A percentile compares a stretch with the other conserved stretches of the same genome.
These are phyloP conservation scores for Calycina herbarum DNA, from an alignment of 2,329 filamentous ascomycete genomes.

Conservation along the genomic window DNA sequence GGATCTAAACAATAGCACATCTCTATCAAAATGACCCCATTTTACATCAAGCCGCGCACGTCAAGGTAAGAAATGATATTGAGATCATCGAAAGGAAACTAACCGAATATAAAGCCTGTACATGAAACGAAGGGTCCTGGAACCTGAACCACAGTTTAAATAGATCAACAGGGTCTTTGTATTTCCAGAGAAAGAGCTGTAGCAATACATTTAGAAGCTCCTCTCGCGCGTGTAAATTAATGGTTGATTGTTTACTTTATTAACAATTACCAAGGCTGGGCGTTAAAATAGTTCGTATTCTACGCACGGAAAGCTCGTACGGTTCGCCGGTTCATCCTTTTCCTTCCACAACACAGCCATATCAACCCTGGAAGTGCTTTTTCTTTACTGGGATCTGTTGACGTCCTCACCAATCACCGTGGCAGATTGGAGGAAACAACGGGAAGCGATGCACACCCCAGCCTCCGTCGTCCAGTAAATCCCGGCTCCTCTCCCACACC, in stretches of 20 bases:
- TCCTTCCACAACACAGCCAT: background rate
- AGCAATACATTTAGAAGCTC: background rate
- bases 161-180: background rate
- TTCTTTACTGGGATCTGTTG: background rate
- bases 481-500: background rate
- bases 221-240: background rate
- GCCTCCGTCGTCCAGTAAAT: background rate
- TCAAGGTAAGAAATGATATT: slow-evolving; percentile 1
- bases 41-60: background rate
- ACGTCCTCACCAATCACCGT: background rate
- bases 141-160: background rate
- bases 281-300: background rate
- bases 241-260: background rate
- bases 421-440: background rate
- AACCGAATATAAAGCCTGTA: background rate
- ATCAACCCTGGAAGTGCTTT: background rate
- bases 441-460: background rate
- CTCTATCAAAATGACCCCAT: background rate
- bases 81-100: slow-evolving; percentile 4
- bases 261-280: background rate
- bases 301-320: background rate
- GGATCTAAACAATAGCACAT: background rate
- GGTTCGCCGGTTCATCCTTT: background rate
- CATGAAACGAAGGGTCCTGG: background rate
- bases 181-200: background rate